A percentile compares a stretch with the other conserved stretches of the same genome.
Conservation (phyloP, 805 yeast genomes). For the Yamadazyma philogaea region DNA sequence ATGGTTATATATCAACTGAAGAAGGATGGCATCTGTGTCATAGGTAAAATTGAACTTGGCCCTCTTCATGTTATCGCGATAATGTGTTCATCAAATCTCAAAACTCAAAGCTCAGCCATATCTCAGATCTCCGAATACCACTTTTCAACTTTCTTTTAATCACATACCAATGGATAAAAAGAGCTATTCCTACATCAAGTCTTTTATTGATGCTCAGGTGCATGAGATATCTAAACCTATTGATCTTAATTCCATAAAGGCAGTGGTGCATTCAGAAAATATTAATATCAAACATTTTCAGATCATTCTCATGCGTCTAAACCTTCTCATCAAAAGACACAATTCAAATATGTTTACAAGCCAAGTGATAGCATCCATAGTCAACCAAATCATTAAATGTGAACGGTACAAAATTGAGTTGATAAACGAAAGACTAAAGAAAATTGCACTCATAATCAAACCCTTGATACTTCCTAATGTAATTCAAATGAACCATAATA, state of each 20-base stretch:
- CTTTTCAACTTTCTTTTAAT: too few species aligned
- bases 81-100: neutral
- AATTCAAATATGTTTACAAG: constrained; percentile 24
- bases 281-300: constrained; percentile 10
- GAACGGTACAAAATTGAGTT: constrained; percentile 27
- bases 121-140: neutral
- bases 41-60: constrained; percentile 24
- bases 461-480: constrained; percentile 29
- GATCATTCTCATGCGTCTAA: constrained; percentile 12
- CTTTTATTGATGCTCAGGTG: constrained; percentile 32
- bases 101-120: neutral
- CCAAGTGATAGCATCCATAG: constrained; percentile 35
- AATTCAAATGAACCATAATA: neutral
- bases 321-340: constrained; percentile 21
- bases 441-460: constrained; percentile 18
- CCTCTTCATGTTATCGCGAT: constrained; percentile 8
- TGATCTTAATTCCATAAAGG: constrained; percentile 17
- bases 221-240: constrained; percentile 29
- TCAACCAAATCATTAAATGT: constrained; percentile 32
- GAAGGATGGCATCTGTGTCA: constrained; percentile 21
- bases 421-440: constrained; percentile 27
- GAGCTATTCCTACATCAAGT: constrained; percentile 23
- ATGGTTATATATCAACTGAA: constrained; percentile 18
- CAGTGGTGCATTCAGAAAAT: constrained; percentile 12
- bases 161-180: constrained; percentile 2